A percentile compares a stretch with the other conserved stretches of the same genome.
Conservation (phyloP, 148 eudicot species). For the Bassia scoparia region DNA sequence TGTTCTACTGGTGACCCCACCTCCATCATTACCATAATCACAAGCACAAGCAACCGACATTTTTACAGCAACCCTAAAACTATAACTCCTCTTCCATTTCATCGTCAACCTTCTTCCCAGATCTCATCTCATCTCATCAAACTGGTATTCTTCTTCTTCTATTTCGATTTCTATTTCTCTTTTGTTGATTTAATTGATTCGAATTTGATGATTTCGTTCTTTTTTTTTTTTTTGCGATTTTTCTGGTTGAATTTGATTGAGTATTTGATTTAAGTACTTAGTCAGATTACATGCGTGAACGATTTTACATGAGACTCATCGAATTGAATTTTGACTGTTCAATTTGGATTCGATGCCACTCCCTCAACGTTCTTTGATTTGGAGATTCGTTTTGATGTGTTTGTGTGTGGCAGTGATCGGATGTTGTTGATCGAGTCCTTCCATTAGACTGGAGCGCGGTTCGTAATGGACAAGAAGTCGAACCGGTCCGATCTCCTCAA, state of each 20-base stretch:
- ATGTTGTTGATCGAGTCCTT: constrained; percentile 24
- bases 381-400: background rate
- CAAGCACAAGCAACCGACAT: background rate
- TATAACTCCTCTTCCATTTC: background rate
- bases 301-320: too few relatives aligned
- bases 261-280: background rate
- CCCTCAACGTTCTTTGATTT: too few relatives aligned
- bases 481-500: constrained; percentile 89
- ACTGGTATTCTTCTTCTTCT: background rate
- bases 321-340: too few relatives aligned
- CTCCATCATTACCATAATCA: too few relatives aligned
- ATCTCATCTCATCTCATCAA: background rate
- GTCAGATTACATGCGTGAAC: too few relatives aligned
- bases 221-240: background rate
- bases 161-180: background rate
- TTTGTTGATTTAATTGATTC: too few relatives aligned
- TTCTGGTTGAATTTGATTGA: background rate
- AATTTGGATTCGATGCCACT: too few relatives aligned
- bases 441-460: constrained; percentile 14
- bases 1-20: too few relatives aligned
- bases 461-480: constrained; percentile 73
- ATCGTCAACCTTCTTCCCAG: background rate
- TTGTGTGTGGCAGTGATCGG: constrained; percentile 15
- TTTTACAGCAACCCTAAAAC: background rate
- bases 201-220: background rate